Evolutionary conservation across 495 filamentous ascomycete genomes (phyloP).

Genomic region (Xylaria curta): DNA sequence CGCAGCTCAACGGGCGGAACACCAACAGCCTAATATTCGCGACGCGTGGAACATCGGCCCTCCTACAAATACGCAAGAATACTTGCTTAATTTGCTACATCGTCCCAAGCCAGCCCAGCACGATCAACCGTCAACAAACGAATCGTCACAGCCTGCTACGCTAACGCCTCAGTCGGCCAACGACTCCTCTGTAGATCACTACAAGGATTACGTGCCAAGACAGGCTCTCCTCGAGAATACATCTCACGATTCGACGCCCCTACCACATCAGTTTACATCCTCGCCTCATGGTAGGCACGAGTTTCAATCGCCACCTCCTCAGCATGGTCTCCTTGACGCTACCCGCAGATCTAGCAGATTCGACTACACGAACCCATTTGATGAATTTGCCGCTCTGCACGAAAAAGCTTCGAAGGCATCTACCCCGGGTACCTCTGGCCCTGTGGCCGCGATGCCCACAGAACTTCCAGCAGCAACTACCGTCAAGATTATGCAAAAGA

Average conservation of each 20-base stretch:
- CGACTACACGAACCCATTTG: slow-evolving; percentile 43
- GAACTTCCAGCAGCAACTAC: slow-evolving; percentile 36
- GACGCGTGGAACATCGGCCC: slow-evolving; percentile 48
- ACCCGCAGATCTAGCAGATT: slow-evolving; percentile 34
- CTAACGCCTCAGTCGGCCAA: slow-evolving; percentile 47
- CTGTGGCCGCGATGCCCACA: slow-evolving; percentile 29
- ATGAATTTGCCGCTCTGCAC: slow-evolving; percentile 40
- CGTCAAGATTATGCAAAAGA: slow-evolving; percentile 49
- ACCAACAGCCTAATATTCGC: slow-evolving; percentile 38
- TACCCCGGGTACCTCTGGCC: slow-evolving; percentile 44
- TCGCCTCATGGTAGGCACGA: slow-evolving; percentile 46
- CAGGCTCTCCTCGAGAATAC: slow-evolving; percentile 27
- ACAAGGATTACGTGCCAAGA: slow-evolving; percentile 33
- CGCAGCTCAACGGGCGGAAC: slow-evolving; percentile 36
- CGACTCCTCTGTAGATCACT: slow-evolving; percentile 36
- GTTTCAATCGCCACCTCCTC: slow-evolving; percentile 47
- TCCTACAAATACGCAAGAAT: slow-evolving; percentile 57
- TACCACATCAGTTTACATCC: slow-evolving; percentile 32
- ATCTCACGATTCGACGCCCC: slow-evolving; percentile 33
- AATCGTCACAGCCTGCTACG: slow-evolving; percentile 48
- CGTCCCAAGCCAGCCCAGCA: slow-evolving; percentile 60
- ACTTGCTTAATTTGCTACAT: slow-evolving; percentile 59
- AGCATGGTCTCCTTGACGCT: slow-evolving; percentile 45
- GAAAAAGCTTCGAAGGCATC: slow-evolving; percentile 50
- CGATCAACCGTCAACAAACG: slow-evolving; percentile 46